A percentile compares a stretch with the other conserved stretches of the same genome.
Evolutionary conservation across 2,329 filamentous ascomycete species (phyloP).

Genomic region (Apiospora malaysiana): DNA sequence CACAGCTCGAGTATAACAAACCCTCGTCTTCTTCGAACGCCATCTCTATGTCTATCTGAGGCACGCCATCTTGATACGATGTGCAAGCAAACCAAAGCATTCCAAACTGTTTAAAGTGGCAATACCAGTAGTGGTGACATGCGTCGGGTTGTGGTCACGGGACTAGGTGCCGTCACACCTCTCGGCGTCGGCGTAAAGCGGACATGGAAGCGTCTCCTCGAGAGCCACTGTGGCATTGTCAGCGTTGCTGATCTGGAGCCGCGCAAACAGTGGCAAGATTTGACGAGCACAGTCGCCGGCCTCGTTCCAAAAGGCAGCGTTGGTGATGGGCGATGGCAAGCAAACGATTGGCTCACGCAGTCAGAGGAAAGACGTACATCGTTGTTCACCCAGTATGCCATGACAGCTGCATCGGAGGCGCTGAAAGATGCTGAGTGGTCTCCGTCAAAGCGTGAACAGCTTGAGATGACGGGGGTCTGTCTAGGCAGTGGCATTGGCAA

Average conservation of each 20-base stretch:
- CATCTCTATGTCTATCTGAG: neutral
- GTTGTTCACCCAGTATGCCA: conserved; percentile 88
- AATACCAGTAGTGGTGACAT: conserved; percentile 52
- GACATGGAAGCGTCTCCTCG: conserved; percentile 82
- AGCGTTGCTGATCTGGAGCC: conserved; percentile 69
- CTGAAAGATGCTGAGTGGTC: conserved; percentile 82
- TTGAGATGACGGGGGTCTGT: conserved; percentile 85
- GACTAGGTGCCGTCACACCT: conserved; percentile 81
- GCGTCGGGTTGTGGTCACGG: conserved; percentile 82
- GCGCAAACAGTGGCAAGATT: conserved; percentile 64
- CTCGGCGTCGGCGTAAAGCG: conserved; percentile 78
- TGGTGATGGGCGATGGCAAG: conserved; percentile 52
- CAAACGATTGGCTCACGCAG: conserved; percentile 59
- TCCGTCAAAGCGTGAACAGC: conserved; percentile 63
- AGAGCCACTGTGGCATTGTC: conserved; percentile 79
- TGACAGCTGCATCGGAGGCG: conserved; percentile 86
- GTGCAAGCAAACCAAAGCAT: neutral
- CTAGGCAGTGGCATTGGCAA: conserved; percentile 96
- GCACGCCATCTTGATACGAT: neutral
- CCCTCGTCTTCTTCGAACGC: neutral
- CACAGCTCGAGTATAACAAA: neutral
- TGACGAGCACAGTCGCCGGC: conserved; percentile 87
- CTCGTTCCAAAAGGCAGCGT: conserved; percentile 69
- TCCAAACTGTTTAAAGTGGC: neutral
- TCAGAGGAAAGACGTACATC: conserved; percentile 79